These are phyloP conservation scores for Phytophthora sp. DNA, from an alignment of 352 stramenopile species.

Conservation along the genomic window DNA sequence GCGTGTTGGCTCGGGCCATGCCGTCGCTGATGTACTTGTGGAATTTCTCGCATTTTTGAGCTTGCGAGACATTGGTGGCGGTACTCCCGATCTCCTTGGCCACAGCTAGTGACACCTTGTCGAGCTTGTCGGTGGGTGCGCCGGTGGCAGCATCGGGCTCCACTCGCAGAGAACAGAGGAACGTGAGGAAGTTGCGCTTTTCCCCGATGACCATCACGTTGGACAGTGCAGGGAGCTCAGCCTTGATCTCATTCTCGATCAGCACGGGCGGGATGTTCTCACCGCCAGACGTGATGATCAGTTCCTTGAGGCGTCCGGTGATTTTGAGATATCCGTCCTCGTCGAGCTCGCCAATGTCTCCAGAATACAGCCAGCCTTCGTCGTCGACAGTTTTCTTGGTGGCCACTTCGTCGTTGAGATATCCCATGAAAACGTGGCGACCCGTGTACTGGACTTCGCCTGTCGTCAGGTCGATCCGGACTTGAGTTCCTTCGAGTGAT, in stretches of 20 bases:
- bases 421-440: slow-evolving; percentile 75
- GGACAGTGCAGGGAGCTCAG: slow-evolving; percentile 68
- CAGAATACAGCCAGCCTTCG: slow-evolving; percentile 90
- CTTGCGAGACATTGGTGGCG: slow-evolving; percentile 74
- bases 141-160: slow-evolving; percentile 60
- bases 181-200: slow-evolving; percentile 89
- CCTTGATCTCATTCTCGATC: slow-evolving; percentile 90
- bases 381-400: slow-evolving; percentile 63
- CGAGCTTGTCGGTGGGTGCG: slow-evolving; percentile 71
- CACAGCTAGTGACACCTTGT: slow-evolving; percentile 62
- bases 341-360: slow-evolving; percentile 85
- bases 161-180: slow-evolving; percentile 82
- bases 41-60: slow-evolving; percentile 64
- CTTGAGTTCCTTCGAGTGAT: slow-evolving; percentile 44
- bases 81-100: slow-evolving; percentile 58
- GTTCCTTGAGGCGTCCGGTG: slow-evolving; percentile 94
- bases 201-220: slow-evolving; percentile 92
- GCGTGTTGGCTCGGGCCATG: slow-evolving; percentile 62
- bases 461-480: neutral
- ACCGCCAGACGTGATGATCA: slow-evolving; percentile 92
- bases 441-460: slow-evolving; percentile 17
- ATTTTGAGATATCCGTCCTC: slow-evolving; percentile 88
- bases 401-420: slow-evolving; percentile 59
- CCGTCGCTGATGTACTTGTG: slow-evolving; percentile 73
- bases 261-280: slow-evolving; percentile 92